Base-by-base conservation (phyloP, 2,329 filamentous ascomycete genomes). In the Emergomyces orientalis region DNA sequence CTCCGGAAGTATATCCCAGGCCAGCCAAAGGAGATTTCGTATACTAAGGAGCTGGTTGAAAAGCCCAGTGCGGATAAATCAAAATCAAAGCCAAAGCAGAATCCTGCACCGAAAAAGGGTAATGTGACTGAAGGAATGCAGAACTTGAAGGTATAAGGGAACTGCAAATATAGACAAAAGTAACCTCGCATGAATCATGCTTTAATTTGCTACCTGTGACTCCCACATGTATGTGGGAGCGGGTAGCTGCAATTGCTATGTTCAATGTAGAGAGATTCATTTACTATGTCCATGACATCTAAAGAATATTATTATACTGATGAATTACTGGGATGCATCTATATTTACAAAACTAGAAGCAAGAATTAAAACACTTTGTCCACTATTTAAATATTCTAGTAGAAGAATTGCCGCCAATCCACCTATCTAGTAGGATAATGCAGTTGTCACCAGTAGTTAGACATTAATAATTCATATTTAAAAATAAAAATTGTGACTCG, bases 1-100 rank as follows among this genome's bases (percentile, higher is more conserved):
- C 82, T 97, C 64, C 85, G 90, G 69, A 93, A 91, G 78, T 97
- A 95, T 75, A 88, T 97, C 60, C 91, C 92, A 1, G 93, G 92
- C 41, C 82, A 90, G 49, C 91, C 91, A 1, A 91, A 93, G 59
- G 96, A 97, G 77, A 82, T 99, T 65, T 89, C 90, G 1, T 99
- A 89, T 73, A 85, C 86, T 61, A 94, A 91, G 79, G 93, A 96
- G 68, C 80, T 93, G 45, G 86, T 89, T 13, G 92, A 93, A 77
- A 86, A 91, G 68, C 81, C 83, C 13, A 88, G 85, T 47, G 86
- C 84, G 49, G 76, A 81, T 67, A 87, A 86, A 75, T 73, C 75
- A 37, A 83, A 82, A 70, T 67, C 68, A 30, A 78, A 78, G 68
- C 67, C 68, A 47, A 69, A 69, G 39, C 62, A 64, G 9, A 75